phyloP scores from a whole-genome alignment of 1,284 basidiomycete genomes.

The Earliella scabrosa region DNA sequence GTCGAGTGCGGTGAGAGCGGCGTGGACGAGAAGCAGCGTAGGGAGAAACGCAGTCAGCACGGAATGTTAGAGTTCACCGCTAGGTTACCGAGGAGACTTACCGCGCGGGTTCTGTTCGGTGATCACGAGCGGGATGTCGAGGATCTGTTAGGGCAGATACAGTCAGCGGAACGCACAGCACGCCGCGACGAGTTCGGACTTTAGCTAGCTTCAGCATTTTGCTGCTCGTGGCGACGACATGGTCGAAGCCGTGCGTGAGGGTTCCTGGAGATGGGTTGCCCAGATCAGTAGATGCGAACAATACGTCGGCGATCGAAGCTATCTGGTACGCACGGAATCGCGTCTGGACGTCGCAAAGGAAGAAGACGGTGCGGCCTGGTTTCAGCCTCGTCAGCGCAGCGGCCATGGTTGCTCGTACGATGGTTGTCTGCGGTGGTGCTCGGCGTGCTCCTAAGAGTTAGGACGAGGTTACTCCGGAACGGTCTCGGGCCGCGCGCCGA shows the following conservation, averaged over 20 bases:
- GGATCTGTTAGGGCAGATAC: conserved; percentile 43
- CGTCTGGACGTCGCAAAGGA: conserved; percentile 82
- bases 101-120: conserved; percentile 89
- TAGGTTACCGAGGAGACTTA: conserved; percentile 30
- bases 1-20: no score
- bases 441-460: background rate
- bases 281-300: background rate
- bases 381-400: conserved; percentile 44
- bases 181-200: conserved; percentile 39
- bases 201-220: conserved; percentile 83
- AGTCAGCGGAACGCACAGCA: background rate
- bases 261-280: conserved; percentile 38
- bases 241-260: conserved; percentile 71
- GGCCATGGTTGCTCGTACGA: background rate
- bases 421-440: background rate
- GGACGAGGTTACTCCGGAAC: background rate
- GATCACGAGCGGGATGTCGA: conserved; percentile 72
- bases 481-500: background rate
- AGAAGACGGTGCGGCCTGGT: conserved; percentile 61
- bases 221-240: conserved; percentile 67
- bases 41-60: background rate
- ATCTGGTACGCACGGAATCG: conserved; percentile 67
- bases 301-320: background rate
- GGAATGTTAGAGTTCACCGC: background rate
- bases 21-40: no score